Evolutionary conservation across 306 rosid species (phyloP).

Genomic region (Styphnolobium japonicum): DNA sequence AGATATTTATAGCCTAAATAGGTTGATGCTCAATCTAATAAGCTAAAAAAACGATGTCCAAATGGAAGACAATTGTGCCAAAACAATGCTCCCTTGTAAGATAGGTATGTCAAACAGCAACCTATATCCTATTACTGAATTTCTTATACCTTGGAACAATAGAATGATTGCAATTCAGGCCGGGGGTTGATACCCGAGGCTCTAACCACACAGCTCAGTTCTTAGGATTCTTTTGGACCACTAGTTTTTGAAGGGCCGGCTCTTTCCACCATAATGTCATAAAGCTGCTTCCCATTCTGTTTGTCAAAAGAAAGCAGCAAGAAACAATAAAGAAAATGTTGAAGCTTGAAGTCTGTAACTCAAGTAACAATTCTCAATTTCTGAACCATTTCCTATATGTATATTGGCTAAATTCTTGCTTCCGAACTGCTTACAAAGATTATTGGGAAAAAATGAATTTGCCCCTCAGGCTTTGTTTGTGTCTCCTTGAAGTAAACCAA

Average conservation of each 20-base stretch:
- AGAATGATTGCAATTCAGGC: background rate
- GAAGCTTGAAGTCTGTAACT: background rate
- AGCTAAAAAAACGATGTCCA: background rate
- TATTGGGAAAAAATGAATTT: slow-evolving; percentile 90
- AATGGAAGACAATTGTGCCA: background rate
- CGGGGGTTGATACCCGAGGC: background rate
- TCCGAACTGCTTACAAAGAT: slow-evolving; percentile 67
- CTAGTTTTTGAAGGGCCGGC: slow-evolving; percentile 91
- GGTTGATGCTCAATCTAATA: background rate
- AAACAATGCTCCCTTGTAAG: background rate
- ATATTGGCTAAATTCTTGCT: slow-evolving; percentile 3
- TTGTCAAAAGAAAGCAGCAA: slow-evolving; percentile 25
- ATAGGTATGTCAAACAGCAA: background rate
- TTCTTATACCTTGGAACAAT: background rate
- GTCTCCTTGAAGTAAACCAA: slow-evolving; percentile 92
- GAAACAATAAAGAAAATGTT: slow-evolving; percentile 23
- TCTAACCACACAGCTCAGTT: slow-evolving; percentile 23
- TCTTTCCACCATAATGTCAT: slow-evolving; percentile 90
- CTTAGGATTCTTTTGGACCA: slow-evolving; percentile 53
- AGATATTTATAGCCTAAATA: background rate
- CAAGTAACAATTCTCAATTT: background rate
- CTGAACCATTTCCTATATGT: slow-evolving; percentile 6
- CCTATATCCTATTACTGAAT: background rate
- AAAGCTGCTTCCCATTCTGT: slow-evolving; percentile 95
- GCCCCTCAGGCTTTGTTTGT: slow-evolving; percentile 96